A percentile compares a stretch with the other conserved stretches of the same genome.
phyloP scores from a whole-genome alignment of 2,329 filamentous ascomycete genomes.

The Sphaerostilbella broomeana region DNA sequence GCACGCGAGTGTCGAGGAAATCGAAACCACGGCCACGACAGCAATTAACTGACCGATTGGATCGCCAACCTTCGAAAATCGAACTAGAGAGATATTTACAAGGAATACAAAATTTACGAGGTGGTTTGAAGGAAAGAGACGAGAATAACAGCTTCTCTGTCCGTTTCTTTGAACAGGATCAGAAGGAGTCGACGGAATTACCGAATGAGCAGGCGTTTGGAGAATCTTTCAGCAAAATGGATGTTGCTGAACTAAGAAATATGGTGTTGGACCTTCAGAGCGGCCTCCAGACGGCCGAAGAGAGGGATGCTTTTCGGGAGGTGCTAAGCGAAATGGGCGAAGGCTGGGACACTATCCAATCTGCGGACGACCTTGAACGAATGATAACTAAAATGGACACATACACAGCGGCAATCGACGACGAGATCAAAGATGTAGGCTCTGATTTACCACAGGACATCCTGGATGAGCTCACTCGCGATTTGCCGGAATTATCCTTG shows the following conservation, averaged over 20 bases:
- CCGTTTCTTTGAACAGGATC: slow-evolving; percentile 44
- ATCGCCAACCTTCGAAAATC: slow-evolving; percentile 21
- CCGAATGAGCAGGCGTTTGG: slow-evolving; percentile 34
- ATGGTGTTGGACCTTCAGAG: slow-evolving; percentile 33
- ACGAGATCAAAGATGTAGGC: slow-evolving; percentile 27
- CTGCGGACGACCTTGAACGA: slow-evolving; percentile 29
- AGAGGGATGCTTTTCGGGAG: slow-evolving; percentile 28
- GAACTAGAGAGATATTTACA: slow-evolving; percentile 25
- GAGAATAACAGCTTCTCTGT: slow-evolving; percentile 26
- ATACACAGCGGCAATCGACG: slow-evolving; percentile 31
- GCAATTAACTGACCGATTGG: slow-evolving; percentile 13
- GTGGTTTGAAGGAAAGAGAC: slow-evolving; percentile 15
- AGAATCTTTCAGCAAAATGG: slow-evolving; percentile 30
- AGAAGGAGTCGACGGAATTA: slow-evolving; percentile 31
- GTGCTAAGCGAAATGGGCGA: slow-evolving; percentile 29
- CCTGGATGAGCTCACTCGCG: slow-evolving; percentile 26
- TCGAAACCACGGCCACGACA: slow-evolving; percentile 17
- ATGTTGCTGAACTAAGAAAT: slow-evolving; percentile 30
- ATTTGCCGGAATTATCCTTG: slow-evolving; percentile 21
- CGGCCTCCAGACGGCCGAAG: slow-evolving; percentile 29
- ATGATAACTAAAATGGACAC: slow-evolving; percentile 28
- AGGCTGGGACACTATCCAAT: slow-evolving; percentile 26
- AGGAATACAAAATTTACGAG: slow-evolving; percentile 21
- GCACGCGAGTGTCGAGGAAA: slow-evolving; percentile 22
- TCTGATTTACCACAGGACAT: slow-evolving; percentile 28